Evolutionary conservation across 2,329 filamentous ascomycete species (phyloP).

Genomic region (Aaosphaeria arxii): DNA sequence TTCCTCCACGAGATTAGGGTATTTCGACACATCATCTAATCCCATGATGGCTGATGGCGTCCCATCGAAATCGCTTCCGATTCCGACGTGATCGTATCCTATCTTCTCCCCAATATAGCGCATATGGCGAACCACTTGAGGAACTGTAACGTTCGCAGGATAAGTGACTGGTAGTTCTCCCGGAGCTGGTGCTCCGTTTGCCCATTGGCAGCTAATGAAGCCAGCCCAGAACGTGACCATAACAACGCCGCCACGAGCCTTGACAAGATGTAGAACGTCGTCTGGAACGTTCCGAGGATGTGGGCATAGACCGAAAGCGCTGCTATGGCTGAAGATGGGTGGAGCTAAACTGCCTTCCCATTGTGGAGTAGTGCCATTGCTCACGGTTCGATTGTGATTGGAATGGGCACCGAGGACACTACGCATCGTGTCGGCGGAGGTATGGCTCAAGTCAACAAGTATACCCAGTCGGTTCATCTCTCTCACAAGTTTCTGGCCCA

Average conservation of each 20-base stretch:
- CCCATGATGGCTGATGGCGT: background rate
- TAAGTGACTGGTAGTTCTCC: slow-evolving; percentile 62
- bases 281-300: slow-evolving; percentile 91
- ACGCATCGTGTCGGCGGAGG: slow-evolving; percentile 75
- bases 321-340: slow-evolving; percentile 86
- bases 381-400: slow-evolving; percentile 18
- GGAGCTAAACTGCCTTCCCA: slow-evolving; percentile 77
- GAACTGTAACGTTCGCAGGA: slow-evolving; percentile 67
- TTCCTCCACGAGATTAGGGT: slow-evolving; percentile 2
- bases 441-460: slow-evolving; percentile 87
- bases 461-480: slow-evolving; percentile 96
- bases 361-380: slow-evolving; percentile 11
- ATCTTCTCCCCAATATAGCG: slow-evolving; percentile 77
- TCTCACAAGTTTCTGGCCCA: slow-evolving; percentile 65
- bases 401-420: slow-evolving; percentile 67
- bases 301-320: slow-evolving; percentile 74
- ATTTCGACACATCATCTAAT: slow-evolving; percentile 7
- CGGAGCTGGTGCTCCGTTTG: background rate
- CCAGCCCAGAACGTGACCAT: slow-evolving; percentile 88
- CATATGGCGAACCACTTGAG: slow-evolving; percentile 77
- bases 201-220: slow-evolving; percentile 68
- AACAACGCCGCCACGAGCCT: slow-evolving; percentile 69
- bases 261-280: slow-evolving; percentile 73
- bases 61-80: slow-evolving; percentile 55
- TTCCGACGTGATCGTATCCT: slow-evolving; percentile 82